Percentiles rank a stretch among this genome's conserved stretches.
phyloP scores from a whole-genome alignment of 768 basidiomycete genomes.

The Pisolithus microcarpus region DNA sequence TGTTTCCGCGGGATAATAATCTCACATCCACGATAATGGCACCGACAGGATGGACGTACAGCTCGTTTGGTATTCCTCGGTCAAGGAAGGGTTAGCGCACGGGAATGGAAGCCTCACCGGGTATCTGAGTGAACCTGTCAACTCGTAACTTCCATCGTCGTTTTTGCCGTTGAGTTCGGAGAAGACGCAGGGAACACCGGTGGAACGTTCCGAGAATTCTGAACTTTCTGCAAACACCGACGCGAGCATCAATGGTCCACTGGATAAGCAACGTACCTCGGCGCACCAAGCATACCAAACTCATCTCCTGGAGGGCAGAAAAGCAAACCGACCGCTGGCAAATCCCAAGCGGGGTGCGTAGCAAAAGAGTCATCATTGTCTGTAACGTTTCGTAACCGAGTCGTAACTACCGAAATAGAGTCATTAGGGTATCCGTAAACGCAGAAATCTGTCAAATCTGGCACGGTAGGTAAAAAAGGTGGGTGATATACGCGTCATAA shows the following conservation, averaged over 20 bases:
- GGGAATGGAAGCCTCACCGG: background rate
- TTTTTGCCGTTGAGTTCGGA: too few relatives aligned
- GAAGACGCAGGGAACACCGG: too few relatives aligned
- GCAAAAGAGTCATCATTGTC: constrained; percentile 18
- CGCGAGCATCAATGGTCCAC: too few relatives aligned
- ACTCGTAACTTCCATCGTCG: too few relatives aligned
- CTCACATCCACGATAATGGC: background rate
- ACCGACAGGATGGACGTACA: background rate
- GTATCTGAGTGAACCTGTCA: background rate
- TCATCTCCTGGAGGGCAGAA: too few relatives aligned
- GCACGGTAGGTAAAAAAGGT: constrained; percentile 9
- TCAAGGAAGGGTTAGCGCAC: background rate
- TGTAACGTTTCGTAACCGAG: constrained; percentile 17
- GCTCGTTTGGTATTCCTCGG: background rate
- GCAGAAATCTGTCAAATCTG: constrained; percentile 31
- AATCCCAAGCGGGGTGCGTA: constrained; percentile 1
- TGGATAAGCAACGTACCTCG: background rate
- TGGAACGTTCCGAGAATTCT: too few relatives aligned
- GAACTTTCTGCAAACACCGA: too few relatives aligned
- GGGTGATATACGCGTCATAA: constrained; percentile 8
- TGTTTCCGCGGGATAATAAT: too few relatives aligned
- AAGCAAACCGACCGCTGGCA: background rate
- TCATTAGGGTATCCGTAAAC: constrained; percentile 14
- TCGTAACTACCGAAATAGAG: constrained; percentile 9
- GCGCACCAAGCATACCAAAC: too few relatives aligned